These are phyloP conservation scores for Solanum lignicaule DNA, from an alignment of 257 asterid species.

Conservation along the genomic window DNA sequence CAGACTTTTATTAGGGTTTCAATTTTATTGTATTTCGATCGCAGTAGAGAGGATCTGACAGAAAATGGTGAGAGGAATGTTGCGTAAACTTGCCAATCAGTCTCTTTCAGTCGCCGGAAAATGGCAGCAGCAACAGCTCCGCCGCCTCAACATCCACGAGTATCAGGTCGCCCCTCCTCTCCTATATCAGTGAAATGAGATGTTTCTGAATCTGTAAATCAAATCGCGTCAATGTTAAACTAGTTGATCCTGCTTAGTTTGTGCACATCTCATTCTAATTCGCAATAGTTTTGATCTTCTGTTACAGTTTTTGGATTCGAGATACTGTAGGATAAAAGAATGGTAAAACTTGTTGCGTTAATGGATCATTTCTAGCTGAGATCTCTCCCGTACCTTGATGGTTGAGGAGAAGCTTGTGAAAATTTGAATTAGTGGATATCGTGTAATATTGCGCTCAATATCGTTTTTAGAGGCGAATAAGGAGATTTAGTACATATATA, in stretches of 20 bases:
- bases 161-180: slow-evolving; percentile 50
- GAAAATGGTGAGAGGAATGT: slow-evolving; percentile 72
- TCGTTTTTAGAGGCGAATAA: not conserved
- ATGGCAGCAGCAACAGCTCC: slow-evolving; percentile 99
- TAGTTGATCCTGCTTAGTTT: not conserved
- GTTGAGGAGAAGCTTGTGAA: not conserved
- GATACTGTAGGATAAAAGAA: not conserved
- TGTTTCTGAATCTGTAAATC: not conserved
- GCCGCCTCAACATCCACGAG: slow-evolving; percentile 95
- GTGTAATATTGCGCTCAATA: not conserved
- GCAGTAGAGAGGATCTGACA: not conserved
- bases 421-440: not conserved
- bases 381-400: not conserved
- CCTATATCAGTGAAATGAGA: not conserved
- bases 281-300: not conserved
- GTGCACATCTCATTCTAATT: not conserved
- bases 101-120: slow-evolving; percentile 86
- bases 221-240: not conserved
- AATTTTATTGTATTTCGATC: not conserved
- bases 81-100: slow-evolving; percentile 65
- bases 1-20: not conserved
- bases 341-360: not conserved
- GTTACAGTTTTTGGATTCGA: not conserved
- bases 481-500: not conserved
- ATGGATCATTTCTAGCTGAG: not conserved